Conservation (phyloP, 169 alveolate genomes). For the Plasmodium berghei region DNA sequence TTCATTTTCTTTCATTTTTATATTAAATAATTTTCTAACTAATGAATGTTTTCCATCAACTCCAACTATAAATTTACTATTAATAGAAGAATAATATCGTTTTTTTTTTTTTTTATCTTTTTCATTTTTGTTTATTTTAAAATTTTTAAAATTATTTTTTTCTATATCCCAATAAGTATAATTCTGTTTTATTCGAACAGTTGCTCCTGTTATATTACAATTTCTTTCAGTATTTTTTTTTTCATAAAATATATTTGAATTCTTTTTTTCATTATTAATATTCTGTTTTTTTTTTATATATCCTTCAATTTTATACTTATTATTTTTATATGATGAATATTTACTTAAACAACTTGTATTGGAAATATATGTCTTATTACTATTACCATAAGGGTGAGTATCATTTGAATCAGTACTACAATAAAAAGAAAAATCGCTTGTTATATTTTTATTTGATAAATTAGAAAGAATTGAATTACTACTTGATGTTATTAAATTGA, state of each 20-base stretch:
- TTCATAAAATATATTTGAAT: not conserved
- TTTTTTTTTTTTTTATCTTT: not conserved
- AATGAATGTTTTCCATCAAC: slow-evolving; percentile 32
- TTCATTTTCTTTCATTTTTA: slow-evolving; percentile 26
- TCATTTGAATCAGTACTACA: not conserved
- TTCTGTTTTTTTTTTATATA: no score
- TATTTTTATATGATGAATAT: not conserved
- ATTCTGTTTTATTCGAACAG: not conserved
- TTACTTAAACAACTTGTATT: not conserved
- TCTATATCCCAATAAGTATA: not conserved
- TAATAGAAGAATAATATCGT: slow-evolving; percentile 1
- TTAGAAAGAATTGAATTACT: not conserved
- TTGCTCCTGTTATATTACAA: not conserved
- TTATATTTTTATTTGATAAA: not conserved
- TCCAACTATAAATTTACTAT: slow-evolving; percentile 37
- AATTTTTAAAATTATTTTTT: not conserved
- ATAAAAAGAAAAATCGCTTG: not conserved
- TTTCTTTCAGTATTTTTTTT: not conserved
- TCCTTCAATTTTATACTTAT: no score
- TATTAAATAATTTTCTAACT: slow-evolving; percentile 26
- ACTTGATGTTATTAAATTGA: not conserved
- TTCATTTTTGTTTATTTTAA: not conserved
- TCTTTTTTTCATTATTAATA: not conserved
- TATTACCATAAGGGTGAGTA: not conserved
- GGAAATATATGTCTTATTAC: not conserved